Evolutionary conservation across 2,329 filamentous ascomycete genomes (phyloP), one percentile per base, ranked within the genome.

Genomic region (Neonectria sp.): DNA sequence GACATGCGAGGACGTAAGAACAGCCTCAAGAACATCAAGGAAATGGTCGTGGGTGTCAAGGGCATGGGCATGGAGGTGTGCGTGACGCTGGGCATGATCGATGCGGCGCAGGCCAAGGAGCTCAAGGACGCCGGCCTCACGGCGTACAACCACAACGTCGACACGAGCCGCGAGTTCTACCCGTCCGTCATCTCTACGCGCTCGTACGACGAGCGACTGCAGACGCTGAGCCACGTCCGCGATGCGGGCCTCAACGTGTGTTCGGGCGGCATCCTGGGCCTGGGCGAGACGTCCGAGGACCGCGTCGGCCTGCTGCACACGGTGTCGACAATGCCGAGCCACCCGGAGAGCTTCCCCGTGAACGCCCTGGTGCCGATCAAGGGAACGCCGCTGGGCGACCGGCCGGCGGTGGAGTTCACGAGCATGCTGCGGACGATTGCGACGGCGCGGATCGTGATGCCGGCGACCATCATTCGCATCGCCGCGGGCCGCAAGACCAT

Each of bases 21-120:
- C 51, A 91, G 90, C 71, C 83, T 97, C 59, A 91, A 91, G 81
- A 96, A 96, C 80, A 92, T 97, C 80, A 93, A 93, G 77, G 90
- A 89, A 59, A 97, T 97, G 95, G 90, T 97, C 4, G 86, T 89
- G 63, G 94, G 94, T 1, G 93, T 97, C 24, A 88, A 92, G 29
- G 91, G 82, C 1, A 87, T 97, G 87, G 93, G 91, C 55, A 95
- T 97, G 93, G 95, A 97, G 81, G 91, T 91, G 8, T 97, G 95
- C 79, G 95, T 97, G n/a, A 97, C 95, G 2, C 87, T 97, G 24
- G 95, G 95, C 73, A 97, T 97, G 95, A 94, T 97, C 74, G 93
- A 97, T 80, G 87, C 86, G 6, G 85, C 86, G 71, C 94, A 97
- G 84, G 95, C 95, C 31, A 88, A 89, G 76, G 93, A 96, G 82